phyloP scores from a whole-genome alignment of 2,329 filamentous ascomycete genomes.

The Rutstroemia sydowiana region DNA sequence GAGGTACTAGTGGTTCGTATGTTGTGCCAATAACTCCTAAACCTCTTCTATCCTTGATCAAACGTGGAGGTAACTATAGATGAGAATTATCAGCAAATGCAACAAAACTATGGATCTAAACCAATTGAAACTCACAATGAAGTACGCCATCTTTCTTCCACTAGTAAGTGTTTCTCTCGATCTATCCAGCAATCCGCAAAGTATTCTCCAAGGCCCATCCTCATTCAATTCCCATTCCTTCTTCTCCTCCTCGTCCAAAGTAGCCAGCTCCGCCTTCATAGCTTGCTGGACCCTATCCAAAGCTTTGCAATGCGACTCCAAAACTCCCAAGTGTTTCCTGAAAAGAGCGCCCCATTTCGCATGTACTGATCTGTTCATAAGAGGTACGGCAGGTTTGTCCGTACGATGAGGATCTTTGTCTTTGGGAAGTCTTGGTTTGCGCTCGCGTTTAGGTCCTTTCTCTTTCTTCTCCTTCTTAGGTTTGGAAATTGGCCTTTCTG shows the following conservation, averaged over 20 bases:
- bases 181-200: slow-evolving; percentile 23
- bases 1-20: slow-evolving; percentile 15
- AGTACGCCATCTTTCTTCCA: slow-evolving; percentile 16
- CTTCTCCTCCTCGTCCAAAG: slow-evolving; percentile 18
- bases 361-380: slow-evolving; percentile 26
- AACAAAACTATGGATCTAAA: not conserved
- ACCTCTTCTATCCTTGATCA: slow-evolving; percentile 18
- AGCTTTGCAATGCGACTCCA: slow-evolving; percentile 22
- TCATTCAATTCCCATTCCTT: slow-evolving; percentile 20
- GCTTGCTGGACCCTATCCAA: slow-evolving; percentile 19
- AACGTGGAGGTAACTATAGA: slow-evolving; percentile 14
- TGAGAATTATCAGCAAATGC: not conserved
- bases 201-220: slow-evolving; percentile 21
- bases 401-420: slow-evolving; percentile 8
- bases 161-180: slow-evolving; percentile 15
- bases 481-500: not conserved
- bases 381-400: slow-evolving; percentile 6
- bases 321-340: slow-evolving; percentile 22
- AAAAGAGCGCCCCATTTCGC: slow-evolving; percentile 30
- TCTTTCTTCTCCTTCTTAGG: slow-evolving; percentile 5
- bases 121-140: slow-evolving; percentile 18
- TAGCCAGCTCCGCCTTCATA: slow-evolving; percentile 15
- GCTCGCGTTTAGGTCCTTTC: not conserved
- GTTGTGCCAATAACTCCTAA: slow-evolving; percentile 17
- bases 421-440: slow-evolving; percentile 4